Evolutionary conservation across 176 grass and related monocot species (phyloP), one percentile per base, ranked within the genome.

Genomic region (Poa pratensis): DNA sequence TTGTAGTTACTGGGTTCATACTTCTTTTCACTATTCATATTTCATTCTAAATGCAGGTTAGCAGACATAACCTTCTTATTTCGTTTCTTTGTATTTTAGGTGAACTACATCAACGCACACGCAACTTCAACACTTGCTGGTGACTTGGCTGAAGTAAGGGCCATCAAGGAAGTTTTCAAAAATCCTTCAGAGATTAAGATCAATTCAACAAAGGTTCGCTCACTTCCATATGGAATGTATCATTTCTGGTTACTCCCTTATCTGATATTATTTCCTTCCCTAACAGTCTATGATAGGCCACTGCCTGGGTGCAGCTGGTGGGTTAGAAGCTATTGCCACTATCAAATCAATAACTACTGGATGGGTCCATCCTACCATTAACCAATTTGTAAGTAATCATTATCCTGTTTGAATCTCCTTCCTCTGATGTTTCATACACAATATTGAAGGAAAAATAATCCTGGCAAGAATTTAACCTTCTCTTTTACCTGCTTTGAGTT

Each of bases 41-140:
- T 54, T 67, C 5, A 35, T 77, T 68, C 17, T 62, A 83, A 48
- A 86, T n/a, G 53, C 24, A 79, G 42, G 69, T 27, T 30, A 84
- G 43, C 58, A 73, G 1, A 49, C 26, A 46, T 20, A n/a, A 57
- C 20, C 53, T 76, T 75, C 63, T 76, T 68, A 50, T 40, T 73
- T 48, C 52, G 48, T 79, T 75, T 54, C 5, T 32, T 23, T 65
- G 46, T 82, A 51, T 81, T 67, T 43, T 61, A 92, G 87, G 91
- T 93, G 48, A 93, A 88, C 51, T 90, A 93, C 60, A 93, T 93
- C 26, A 93, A 93, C 55, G 91, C 88, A 48, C 91, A 93, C 34
- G 88, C 91, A 71, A 93, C 91, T 88, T 93, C 91, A 52, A 93
- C 91, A 6, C 91, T 90, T 80, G 88, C 88, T 60, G 88, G 88